Base-by-base conservation (phyloP, 139 green algal species). In the Chlamydomonas sp. region DNA sequence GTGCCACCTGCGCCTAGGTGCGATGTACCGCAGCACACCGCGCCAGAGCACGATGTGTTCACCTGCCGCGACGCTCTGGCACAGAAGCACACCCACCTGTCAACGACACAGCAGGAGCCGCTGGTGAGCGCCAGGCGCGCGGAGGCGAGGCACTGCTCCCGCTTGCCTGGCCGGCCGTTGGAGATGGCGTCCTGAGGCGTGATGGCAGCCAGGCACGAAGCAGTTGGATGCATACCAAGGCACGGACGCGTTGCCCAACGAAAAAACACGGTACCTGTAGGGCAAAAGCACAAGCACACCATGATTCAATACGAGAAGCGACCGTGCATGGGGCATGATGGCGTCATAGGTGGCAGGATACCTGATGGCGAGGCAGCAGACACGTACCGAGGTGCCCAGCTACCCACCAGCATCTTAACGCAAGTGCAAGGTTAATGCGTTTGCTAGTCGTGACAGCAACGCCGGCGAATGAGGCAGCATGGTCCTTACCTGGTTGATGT, bases 131-230 rank as follows among this genome's bases (percentile, higher is more conserved):
- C 91, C 16, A n/a, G 9, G 1, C 15, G 57, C 5, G 90, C 92
- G n/a, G 90, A 89, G 5, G 64, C 67, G 59, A 98, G 49, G 83
- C 95, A 98, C 89, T 95, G 88, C 87, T 96, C 77, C 17, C 92
- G 88, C 0, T 68, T 96, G 75, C 95, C 95, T 4, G 71, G 92
- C 80, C 76, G 92, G 20, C 91, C 91, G 4, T 68, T 74, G 7
- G 49, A 17, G n/a, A 96, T 91, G 61, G 74, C 90, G 78, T 96
- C 95, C 78, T 97, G 94, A 68, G 63, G 64, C 12, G 5, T 62
- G 31, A 72, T 6, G 20, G 5, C 5, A 58, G 5, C 72, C 9
- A 4, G 5, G 5, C 4, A 61, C 4, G 72, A 8, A 10, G 20
- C 72, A 58, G 9, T 5, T 77, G 31, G 5, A 15, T 7, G 20